A percentile compares a stretch with the other conserved stretches of the same genome.
Evolutionary conservation across 805 yeast species (phyloP).

Genomic region (Lachancea thermotolerans): DNA sequence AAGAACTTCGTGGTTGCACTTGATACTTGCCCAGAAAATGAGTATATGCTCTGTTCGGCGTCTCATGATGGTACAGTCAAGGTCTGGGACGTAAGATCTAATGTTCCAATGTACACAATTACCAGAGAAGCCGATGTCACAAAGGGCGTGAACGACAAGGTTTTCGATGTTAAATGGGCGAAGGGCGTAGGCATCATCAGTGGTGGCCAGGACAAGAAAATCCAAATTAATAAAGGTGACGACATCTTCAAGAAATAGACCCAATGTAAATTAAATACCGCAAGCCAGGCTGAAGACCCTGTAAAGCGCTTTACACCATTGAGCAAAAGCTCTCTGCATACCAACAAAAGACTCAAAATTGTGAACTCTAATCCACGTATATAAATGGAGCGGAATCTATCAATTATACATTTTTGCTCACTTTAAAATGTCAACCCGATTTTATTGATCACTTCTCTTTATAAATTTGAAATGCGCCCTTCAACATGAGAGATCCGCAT

Average conservation of each 20-base stretch:
- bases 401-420: no score
- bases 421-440: no score
- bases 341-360: no score
- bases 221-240: conserved; percentile 65
- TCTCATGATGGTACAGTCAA: conserved; percentile 96
- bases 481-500: no score
- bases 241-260: conserved; percentile 24
- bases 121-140: conserved; percentile 54
- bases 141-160: conserved; percentile 50
- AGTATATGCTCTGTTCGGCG: conserved; percentile 77
- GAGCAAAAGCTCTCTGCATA: no score
- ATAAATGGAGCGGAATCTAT: no score
- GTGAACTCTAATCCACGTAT: no score
- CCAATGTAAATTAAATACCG: conserved; percentile 4
- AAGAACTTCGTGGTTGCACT: conserved; percentile 82
- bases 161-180: conserved; percentile 86
- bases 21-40: conserved; percentile 67
- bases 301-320: no score
- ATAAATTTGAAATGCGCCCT: no score
- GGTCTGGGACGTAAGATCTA: conserved; percentile 93
- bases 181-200: conserved; percentile 71
- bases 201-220: conserved; percentile 91
- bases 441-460: no score
- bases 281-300: no score
- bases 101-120: conserved; percentile 72